Evolutionary conservation across 306 rosid species (phyloP), one percentile per base, ranked within the genome.

Genomic region (Ochetophila trinervis): DNA sequence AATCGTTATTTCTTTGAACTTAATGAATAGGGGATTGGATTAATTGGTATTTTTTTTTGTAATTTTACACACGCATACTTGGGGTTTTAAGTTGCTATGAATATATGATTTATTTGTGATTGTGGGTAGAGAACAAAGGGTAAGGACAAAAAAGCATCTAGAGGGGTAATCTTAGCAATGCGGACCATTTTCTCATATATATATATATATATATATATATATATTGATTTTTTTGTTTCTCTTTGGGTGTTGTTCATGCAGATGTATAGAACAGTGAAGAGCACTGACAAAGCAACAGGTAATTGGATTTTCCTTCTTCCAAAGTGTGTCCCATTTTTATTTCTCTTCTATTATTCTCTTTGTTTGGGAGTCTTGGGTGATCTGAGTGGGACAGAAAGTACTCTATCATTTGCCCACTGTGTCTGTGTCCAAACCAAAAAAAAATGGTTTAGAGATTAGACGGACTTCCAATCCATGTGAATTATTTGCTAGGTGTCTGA

Each of bases 231-330:
- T 19, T 52, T 51, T 57, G 42, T 65, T 70, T 63, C 62, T 78
- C 54, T 50, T 16, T 45, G 69, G 63, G 19, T 68, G 71, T 52
- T 66, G 65, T 67, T 83, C 80, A 75, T 91, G 94, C 97, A 91
- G 97, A 91, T 91, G 97, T 91, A 91, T 81, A 91, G 97, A 88
- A 91, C 97, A 73, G 97, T 91, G 91, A 91, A 86, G 91, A 81
- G 88, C 84, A 86, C 96, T 69, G 96, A 76, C 74, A 91, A 81
- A 73, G 79, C 79, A 53, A 57, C 87, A 78, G 97, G 96, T 88
- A 91, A 82, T 67, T 74, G 65, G 70, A 63, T 60, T 70, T 69
- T 77, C 68, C 21, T 70, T 56, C 72, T 56, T 72, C 74, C 69
- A 19, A 68, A 67, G 40, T 72, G 45, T 74, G 45, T 71, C 77